phyloP scores from a whole-genome alignment of 2,329 filamentous ascomycete species.

The Botrytis paeoniae region DNA sequence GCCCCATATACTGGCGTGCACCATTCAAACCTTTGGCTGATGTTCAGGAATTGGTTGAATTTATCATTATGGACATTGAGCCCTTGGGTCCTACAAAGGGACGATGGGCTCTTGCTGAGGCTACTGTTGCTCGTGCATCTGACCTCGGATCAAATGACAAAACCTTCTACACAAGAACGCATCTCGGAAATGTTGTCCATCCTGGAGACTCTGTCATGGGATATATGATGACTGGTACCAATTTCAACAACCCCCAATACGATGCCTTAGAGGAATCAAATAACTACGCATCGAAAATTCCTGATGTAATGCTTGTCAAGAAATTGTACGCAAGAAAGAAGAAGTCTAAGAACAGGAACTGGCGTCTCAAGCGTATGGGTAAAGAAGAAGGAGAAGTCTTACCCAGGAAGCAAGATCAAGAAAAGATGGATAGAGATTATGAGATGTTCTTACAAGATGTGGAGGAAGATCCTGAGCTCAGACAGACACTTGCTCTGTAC shows the following conservation, averaged over 20 bases:
- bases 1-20: constrained; percentile 82
- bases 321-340: constrained; percentile 87
- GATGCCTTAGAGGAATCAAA: constrained; percentile 77
- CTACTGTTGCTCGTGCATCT: constrained; percentile 79
- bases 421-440: constrained; percentile 87
- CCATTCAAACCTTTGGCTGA: constrained; percentile 85
- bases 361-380: constrained; percentile 91
- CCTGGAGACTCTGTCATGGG: constrained; percentile 91
- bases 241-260: constrained; percentile 87
- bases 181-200: constrained; percentile 81
- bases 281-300: constrained; percentile 74
- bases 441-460: constrained; percentile 97
- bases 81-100: constrained; percentile 71
- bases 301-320: constrained; percentile 94
- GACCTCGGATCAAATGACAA: constrained; percentile 84
- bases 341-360: constrained; percentile 81
- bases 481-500: constrained; percentile 81
- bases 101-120: constrained; percentile 80
- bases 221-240: constrained; percentile 84
- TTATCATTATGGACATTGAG: constrained; percentile 93
- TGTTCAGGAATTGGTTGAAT: constrained; percentile 81
- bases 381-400: constrained; percentile 85
- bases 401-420: constrained; percentile 83
- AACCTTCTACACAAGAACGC: constrained; percentile 86
- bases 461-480: constrained; percentile 88